Conservation (phyloP, 179 eudicot genomes). For the Pouteria campechiana region DNA sequence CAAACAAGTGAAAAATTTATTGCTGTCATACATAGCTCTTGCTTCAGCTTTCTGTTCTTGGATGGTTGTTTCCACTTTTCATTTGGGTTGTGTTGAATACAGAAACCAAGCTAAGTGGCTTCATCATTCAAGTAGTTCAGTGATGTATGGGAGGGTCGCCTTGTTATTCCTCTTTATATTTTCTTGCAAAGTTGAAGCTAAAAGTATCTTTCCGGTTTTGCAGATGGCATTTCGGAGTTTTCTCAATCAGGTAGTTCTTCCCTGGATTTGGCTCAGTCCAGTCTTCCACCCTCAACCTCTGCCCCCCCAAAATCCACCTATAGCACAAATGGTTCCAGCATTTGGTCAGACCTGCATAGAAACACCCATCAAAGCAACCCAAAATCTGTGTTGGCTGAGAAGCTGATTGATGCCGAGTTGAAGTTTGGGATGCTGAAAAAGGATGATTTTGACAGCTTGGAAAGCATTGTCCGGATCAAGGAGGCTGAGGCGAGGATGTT, state of each 20-base stretch:
- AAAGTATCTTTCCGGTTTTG: no score
- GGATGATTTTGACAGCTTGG: slow-evolving; percentile 52
- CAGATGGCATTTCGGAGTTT: slow-evolving; percentile 24
- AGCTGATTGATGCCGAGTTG: slow-evolving; percentile 31
- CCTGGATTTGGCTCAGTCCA: slow-evolving; percentile 19
- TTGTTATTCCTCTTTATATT: no score
- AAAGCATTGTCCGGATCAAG: slow-evolving; percentile 54
- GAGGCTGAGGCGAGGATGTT: slow-evolving; percentile 73
- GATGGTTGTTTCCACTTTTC: no score
- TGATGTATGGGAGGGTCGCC: no score
- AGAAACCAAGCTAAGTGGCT: no score
- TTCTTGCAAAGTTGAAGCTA: no score
- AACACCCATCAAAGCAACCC: slow-evolving; percentile 24
- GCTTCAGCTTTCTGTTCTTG: no score
- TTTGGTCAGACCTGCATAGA: slow-evolving; percentile 15
- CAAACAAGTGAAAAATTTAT: no score
- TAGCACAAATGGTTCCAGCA: slow-evolving; percentile 16
- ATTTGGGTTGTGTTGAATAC: no score
- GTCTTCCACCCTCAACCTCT: slow-evolving; percentile 12
- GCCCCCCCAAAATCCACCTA: slow-evolving; percentile 23
- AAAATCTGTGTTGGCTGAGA: slow-evolving; percentile 17
- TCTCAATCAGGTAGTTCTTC: slow-evolving; percentile 19
- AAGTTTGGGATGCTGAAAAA: slow-evolving; percentile 28
- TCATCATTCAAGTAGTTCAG: no score
- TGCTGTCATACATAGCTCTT: no score